These are phyloP conservation scores for Solanum tacnaense DNA, from an alignment of 257 asterid species.

Conservation along the genomic window DNA sequence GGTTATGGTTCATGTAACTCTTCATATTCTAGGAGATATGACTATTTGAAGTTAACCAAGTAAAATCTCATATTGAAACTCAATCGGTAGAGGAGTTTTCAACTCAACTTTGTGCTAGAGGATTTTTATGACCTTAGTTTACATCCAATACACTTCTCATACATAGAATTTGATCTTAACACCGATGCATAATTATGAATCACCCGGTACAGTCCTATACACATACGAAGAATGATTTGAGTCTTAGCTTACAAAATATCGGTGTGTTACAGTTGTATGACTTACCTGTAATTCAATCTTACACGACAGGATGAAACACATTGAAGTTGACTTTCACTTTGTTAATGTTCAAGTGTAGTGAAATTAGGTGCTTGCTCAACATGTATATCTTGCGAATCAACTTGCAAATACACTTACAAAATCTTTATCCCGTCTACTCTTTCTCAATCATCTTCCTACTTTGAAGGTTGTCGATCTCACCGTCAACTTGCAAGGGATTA, in stretches of 20 bases:
- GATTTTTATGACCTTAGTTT: background rate
- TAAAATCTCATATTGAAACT: background rate
- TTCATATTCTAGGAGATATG: background rate
- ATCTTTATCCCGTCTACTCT: background rate
- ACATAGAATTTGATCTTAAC: background rate
- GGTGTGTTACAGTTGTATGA: background rate
- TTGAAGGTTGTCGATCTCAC: background rate
- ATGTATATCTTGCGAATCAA: background rate
- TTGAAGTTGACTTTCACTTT: background rate
- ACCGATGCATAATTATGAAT: background rate
- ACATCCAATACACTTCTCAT: background rate
- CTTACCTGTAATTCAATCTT: background rate
- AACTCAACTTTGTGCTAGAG: background rate
- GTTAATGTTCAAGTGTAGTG: background rate
- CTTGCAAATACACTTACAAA: background rate
- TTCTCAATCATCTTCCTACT: background rate
- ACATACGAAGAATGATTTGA: background rate
- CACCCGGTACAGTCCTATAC: background rate
- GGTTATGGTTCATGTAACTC: background rate
- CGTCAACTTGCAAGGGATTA: background rate
- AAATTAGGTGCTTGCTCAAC: background rate
- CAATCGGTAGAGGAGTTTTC: background rate
- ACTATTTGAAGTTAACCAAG: background rate
- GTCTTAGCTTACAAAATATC: background rate
- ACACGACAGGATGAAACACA: background rate